Conservation (phyloP, 371 early-diverging fungal genomes). For the Mortierella sp. region DNA sequence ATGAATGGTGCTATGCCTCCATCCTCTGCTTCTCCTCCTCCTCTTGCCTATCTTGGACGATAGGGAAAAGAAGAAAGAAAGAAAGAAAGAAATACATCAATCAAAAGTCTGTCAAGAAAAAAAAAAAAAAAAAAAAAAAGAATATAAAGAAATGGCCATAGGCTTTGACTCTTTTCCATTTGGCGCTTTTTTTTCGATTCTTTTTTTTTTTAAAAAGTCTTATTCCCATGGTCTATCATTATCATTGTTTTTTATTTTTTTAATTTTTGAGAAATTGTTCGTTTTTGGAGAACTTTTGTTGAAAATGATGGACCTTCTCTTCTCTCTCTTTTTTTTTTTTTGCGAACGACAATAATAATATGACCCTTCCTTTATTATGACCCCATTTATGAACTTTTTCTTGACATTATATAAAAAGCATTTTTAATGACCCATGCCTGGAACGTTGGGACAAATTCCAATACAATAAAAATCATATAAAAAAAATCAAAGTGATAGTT, state of each 20-base stretch:
- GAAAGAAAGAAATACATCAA: background rate
- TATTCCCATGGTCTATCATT: background rate
- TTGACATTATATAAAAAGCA: too few relatives aligned
- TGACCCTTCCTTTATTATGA: too few relatives aligned
- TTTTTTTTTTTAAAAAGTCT: background rate
- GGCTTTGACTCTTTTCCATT: too few relatives aligned
- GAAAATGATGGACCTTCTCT: too few relatives aligned
- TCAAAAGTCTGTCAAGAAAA: background rate
- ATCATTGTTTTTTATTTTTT: background rate
- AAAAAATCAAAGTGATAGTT: too few relatives aligned
- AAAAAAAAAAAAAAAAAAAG: background rate
- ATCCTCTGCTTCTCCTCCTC: slow-evolving; percentile 23
- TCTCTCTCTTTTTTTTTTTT: too few relatives aligned
- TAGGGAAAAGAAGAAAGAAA: background rate
- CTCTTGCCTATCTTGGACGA: slow-evolving; percentile 38
- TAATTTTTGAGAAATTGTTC: background rate
- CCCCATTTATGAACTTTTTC: too few relatives aligned
- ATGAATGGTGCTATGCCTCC: slow-evolving; percentile 17
- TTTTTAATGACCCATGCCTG: too few relatives aligned
- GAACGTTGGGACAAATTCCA: too few relatives aligned
- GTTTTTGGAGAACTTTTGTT: too few relatives aligned
- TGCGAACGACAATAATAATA: too few relatives aligned
- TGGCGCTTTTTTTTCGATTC: background rate
- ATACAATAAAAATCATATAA: too few relatives aligned
- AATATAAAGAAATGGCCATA: background rate